Conservation (phyloP, 768 basidiomycete genomes). For the Rhodotorula paludigena region DNA sequence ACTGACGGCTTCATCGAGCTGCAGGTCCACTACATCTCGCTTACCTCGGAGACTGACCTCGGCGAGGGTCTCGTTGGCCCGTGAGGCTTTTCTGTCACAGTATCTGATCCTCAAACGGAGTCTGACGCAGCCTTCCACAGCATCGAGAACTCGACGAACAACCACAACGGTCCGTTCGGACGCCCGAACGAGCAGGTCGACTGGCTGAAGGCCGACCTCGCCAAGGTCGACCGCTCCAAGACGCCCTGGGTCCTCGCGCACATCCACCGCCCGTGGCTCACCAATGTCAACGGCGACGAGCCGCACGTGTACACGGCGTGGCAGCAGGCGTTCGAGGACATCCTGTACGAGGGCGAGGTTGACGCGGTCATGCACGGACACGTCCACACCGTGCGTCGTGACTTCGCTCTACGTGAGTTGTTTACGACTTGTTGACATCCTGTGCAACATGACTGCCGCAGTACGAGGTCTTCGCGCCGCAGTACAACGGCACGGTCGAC, state of each 20-base stretch:
- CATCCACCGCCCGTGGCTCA: constrained; percentile 38
- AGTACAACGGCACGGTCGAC: constrained; percentile 32
- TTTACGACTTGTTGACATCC: constrained; percentile 40
- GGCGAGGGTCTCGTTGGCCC: constrained; percentile 22
- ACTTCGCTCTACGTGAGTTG: constrained; percentile 1
- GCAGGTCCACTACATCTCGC: constrained; percentile 42
- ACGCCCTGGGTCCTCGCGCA: constrained; percentile 43
- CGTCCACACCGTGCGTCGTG: background rate
- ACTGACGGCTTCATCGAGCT: background rate
- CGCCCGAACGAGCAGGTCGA: constrained; percentile 32
- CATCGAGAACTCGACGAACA: constrained; percentile 7
- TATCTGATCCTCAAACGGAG: too few species aligned
- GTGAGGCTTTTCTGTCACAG: background rate
- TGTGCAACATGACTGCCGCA: constrained; percentile 8
- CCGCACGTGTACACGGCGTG: constrained; percentile 11
- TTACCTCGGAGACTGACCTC: constrained; percentile 41
- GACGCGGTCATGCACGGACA: constrained; percentile 11
- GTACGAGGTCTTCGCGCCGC: constrained; percentile 24
- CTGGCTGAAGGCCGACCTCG: constrained; percentile 41
- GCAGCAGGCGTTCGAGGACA: constrained; percentile 43
- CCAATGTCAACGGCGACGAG: background rate
- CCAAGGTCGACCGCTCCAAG: constrained; percentile 38
- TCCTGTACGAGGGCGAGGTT: constrained; percentile 42
- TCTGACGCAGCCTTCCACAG: background rate
- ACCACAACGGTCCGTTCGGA: constrained; percentile 36